Evolutionary conservation across 768 basidiomycete species (phyloP), one percentile per base, ranked within the genome.

Genomic region (Pisolithus marmoratus): DNA sequence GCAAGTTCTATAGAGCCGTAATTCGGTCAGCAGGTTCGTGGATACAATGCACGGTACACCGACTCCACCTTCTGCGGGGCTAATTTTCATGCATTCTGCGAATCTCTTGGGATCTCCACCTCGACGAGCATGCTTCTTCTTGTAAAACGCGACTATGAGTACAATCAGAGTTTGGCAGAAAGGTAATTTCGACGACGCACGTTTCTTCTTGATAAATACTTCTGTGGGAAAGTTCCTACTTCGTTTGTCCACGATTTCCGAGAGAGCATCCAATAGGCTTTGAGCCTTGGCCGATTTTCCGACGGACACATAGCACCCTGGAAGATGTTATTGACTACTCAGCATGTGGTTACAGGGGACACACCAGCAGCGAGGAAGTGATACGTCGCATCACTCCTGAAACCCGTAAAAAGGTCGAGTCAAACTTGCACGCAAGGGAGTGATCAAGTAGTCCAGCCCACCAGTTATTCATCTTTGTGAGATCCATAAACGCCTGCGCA

Each of bases 351-450:
- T 17, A 20, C 48, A 15, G 20, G 26, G 38, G 38, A 51, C 68
- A 49, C 24, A 69, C 81, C 85, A n/a, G 84, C 86, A 20, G 85
- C 83, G 31, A 89, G 77, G 63, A 84, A 88, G 56, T 82, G 82
- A 64, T 90, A 90, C 11, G 88, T 90, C 3, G 78, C 86, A 48
- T 87, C 87, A 60, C 83, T 84, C 86, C 85, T 86, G 56, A 7
- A 51, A 24, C 38, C 7, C n/a, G 26, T 41, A 38, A 52, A 2
- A 42, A 46, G 9, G 22, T 26, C 7, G 26, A 26, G 26, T 84
- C 6, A 19, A 29, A 42, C 38, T 52, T 2, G 47, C 8, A 23
- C 36, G 27, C 20, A 20, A n/a, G 17, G 5, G 22, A 0, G 11
- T 9, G 26, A 57, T 9, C 15, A n/a, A 31, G 43, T 3, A 12